Base-by-base conservation (phyloP, 352 stramenopile species). In the Aphanomyces astaci region DNA sequence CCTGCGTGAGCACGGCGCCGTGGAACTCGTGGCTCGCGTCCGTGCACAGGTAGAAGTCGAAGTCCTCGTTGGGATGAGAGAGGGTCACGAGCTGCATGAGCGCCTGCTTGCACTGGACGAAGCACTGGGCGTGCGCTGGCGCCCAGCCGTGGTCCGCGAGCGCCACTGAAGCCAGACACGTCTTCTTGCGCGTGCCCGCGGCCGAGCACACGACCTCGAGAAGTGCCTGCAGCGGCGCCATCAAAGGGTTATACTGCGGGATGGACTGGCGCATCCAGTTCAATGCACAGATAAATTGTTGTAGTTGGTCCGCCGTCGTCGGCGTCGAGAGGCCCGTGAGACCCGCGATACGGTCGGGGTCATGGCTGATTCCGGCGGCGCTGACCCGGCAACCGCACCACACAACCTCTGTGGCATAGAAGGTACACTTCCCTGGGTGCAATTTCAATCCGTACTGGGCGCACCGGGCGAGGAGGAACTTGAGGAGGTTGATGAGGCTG, bases 261-360 rank as follows among this genome's bases (percentile, higher is more conserved):
- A 82, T 78, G 15, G 54, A 77, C n/a, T 63, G 24, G 0, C 70
- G 70, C 76, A 78, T 78, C 76, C 72, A 78, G 19, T 78, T 78
- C 0, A 64, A 25, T 0, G 73, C 71, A 49, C 73, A 78, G 0
- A 80, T 3, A 28, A 74, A 78, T 54, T 78, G 72, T n/a, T 75
- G 72, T 4, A 80, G 51, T 0, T 79, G 67, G 0, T 40, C 72
- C 46, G 60, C 56, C 19, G n/a, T 71, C 39, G 22, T 22, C 13
- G 51, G 64, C n/a, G 54, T 36, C 19, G n/a, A 28, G n/a, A 71
- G n/a, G 17, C 70, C 54, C 40, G 28, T 24, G n/a, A 71, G 24
- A 31, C 64, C 64, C 27, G 24, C 17, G 24, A 71, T 53, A 22
- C 64, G 32, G 25, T 67, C 33, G 15, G 53, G 32, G 59, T 71